These are phyloP conservation scores for Gleditsia sinensis DNA, from an alignment of 306 rosid genomes.

Conservation along the genomic window DNA sequence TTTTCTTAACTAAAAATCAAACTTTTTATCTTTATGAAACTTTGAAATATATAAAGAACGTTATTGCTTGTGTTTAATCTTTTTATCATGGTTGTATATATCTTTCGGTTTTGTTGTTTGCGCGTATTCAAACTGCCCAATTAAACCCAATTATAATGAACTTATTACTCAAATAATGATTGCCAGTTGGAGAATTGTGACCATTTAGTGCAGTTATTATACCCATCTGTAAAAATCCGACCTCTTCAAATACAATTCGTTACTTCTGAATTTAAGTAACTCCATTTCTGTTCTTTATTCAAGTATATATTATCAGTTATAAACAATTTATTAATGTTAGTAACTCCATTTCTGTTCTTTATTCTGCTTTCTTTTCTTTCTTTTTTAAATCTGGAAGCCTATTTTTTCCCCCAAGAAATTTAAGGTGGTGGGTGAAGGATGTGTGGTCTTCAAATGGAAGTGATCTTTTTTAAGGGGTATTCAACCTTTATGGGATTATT, in stretches of 20 bases:
- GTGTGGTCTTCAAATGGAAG: neutral
- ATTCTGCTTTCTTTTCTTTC: too few species aligned
- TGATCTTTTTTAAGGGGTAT: conserved; percentile 23
- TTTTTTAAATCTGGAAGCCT: neutral
- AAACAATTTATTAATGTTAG: neutral
- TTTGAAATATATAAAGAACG: neutral
- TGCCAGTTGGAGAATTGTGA: conserved; percentile 30
- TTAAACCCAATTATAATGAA: conserved; percentile 17
- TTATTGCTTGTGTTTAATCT: neutral
- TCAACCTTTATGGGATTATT: conserved; percentile 35
- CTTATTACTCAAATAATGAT: conserved; percentile 2
- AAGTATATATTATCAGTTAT: conserved; percentile 5
- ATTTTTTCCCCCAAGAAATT: neutral
- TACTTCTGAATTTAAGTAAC: conserved; percentile 15
- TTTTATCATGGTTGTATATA: neutral
- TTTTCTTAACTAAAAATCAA: too few species aligned
- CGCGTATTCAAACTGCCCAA: conserved; percentile 16
- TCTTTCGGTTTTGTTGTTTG: conserved; percentile 11
- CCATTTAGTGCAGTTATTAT: conserved; percentile 23
- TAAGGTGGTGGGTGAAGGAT: neutral
- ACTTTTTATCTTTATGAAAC: neutral
- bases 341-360: too few species aligned
- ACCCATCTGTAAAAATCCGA: neutral
- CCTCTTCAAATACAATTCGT: conserved; percentile 5
- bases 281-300: neutral